A percentile compares a stretch with the other conserved stretches of the same genome.
Evolutionary conservation across 192 early-diverging fungal species (phyloP).

Genomic region (Geranomyces michiganensis): DNA sequence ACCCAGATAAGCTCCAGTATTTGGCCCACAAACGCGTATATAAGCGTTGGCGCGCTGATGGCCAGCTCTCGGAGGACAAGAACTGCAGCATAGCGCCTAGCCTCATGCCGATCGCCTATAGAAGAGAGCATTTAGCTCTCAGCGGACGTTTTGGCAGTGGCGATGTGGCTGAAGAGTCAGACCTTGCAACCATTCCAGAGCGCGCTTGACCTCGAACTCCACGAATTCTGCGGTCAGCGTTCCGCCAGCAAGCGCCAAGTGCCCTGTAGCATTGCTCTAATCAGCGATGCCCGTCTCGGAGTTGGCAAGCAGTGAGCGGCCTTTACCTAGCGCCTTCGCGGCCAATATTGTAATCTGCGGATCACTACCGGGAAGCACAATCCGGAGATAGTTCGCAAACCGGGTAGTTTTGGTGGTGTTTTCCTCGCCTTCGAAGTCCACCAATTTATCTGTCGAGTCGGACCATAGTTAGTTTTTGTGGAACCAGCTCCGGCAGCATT

Average conservation of each 20-base stretch:
- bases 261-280: slow-evolving; percentile 42
- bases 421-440: slow-evolving; percentile 79
- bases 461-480: not conserved
- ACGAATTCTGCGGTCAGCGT: slow-evolving; percentile 81
- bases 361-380: slow-evolving; percentile 74
- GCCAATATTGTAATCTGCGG: slow-evolving; percentile 74
- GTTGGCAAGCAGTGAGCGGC: not conserved
- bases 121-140: not conserved
- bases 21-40: slow-evolving; percentile 78
- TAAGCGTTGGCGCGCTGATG: slow-evolving; percentile 75
- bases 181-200: slow-evolving; percentile 85
- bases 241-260: slow-evolving; percentile 62
- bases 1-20: slow-evolving; percentile 86
- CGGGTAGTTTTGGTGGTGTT: slow-evolving; percentile 76
- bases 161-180: slow-evolving; percentile 13
- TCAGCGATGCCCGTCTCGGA: not conserved
- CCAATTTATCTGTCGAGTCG: slow-evolving; percentile 65
- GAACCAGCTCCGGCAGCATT: not conserved
- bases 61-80: slow-evolving; percentile 76
- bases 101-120: slow-evolving; percentile 77
- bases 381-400: slow-evolving; percentile 79
- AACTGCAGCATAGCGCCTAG: slow-evolving; percentile 77
- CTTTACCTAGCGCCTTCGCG: slow-evolving; percentile 69
- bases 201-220: slow-evolving; percentile 80
- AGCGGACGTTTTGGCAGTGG: not conserved